Evolutionary conservation across 148 eudicot genomes (phyloP).

Genomic region (Fagopyrum homotropicum): DNA sequence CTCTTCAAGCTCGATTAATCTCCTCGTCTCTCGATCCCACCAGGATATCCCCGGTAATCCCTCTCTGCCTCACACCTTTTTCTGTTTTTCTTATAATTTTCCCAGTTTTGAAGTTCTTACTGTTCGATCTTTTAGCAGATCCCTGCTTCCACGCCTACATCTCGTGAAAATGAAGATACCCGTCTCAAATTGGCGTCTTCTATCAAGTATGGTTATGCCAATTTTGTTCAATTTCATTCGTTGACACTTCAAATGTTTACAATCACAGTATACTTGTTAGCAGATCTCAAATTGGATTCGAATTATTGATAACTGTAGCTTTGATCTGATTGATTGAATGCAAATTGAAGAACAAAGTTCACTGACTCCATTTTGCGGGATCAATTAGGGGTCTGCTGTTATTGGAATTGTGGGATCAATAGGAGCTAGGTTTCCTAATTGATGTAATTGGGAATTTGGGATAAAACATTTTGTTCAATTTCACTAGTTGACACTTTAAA

Average conservation of each 20-base stretch:
- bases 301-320: background rate
- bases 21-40: conserved; percentile 19
- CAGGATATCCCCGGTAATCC: conserved; percentile 25
- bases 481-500: background rate
- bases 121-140: conserved; percentile 35
- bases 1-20: conserved; percentile 26
- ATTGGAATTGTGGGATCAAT: too few species aligned
- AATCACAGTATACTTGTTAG: background rate
- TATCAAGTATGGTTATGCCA: conserved; percentile 24
- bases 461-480: background rate
- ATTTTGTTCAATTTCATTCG: background rate
- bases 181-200: conserved; percentile 31
- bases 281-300: background rate
- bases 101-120: background rate
- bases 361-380: background rate
- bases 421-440: too few species aligned
- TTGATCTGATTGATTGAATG: background rate
- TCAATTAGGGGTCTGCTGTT: background rate
- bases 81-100: background rate
- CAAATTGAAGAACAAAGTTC: background rate
- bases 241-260: background rate
- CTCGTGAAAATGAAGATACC: conserved; percentile 37
- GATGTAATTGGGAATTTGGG: background rate
- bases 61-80: conserved; percentile 16
- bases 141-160: conserved; percentile 36